phyloP scores from a whole-genome alignment of 495 filamentous ascomycete species.

The Annulohypoxylon bovei region DNA sequence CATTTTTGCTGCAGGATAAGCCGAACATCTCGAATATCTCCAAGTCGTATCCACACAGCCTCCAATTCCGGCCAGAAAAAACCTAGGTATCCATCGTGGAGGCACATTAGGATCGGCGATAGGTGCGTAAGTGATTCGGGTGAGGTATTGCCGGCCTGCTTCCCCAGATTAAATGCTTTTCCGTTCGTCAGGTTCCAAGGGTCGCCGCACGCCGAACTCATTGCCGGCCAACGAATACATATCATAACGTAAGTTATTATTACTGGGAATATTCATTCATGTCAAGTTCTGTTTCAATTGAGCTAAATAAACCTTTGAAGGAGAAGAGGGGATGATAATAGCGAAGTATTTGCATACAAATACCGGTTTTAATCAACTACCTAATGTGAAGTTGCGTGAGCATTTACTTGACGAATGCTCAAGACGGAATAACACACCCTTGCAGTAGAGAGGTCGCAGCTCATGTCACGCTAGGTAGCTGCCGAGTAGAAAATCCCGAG shows the following conservation, averaged over 20 bases:
- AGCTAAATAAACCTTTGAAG: background rate
- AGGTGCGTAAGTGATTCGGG: conserved; percentile 7
- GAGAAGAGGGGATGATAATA: background rate
- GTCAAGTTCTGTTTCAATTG: background rate
- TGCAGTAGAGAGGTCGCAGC: conserved; percentile 1
- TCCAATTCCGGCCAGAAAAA: conserved; percentile 21
- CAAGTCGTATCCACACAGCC: conserved; percentile 1
- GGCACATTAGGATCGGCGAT: conserved; percentile 24
- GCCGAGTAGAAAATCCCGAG: conserved; percentile 33
- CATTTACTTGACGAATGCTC: background rate
- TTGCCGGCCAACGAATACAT: background rate
- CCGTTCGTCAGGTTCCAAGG: conserved; percentile 16
- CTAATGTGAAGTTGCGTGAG: background rate
- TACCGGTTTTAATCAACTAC: background rate
- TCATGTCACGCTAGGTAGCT: conserved; percentile 17
- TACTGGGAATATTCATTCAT: background rate
- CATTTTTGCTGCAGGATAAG: conserved; percentile 17
- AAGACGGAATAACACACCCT: conserved; percentile 1
- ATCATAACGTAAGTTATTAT: conserved; percentile 1
- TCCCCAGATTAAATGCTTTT: conserved; percentile 20
- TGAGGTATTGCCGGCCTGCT: conserved; percentile 15
- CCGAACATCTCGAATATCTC: conserved; percentile 12
- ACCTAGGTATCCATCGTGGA: conserved; percentile 16
- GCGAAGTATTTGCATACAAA: background rate
- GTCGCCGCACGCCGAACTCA: background rate